Percentiles rank a stretch among this genome's conserved stretches.
phyloP scores from a whole-genome alignment of 805 yeast species.

The Metschnikowia vanudenii region DNA sequence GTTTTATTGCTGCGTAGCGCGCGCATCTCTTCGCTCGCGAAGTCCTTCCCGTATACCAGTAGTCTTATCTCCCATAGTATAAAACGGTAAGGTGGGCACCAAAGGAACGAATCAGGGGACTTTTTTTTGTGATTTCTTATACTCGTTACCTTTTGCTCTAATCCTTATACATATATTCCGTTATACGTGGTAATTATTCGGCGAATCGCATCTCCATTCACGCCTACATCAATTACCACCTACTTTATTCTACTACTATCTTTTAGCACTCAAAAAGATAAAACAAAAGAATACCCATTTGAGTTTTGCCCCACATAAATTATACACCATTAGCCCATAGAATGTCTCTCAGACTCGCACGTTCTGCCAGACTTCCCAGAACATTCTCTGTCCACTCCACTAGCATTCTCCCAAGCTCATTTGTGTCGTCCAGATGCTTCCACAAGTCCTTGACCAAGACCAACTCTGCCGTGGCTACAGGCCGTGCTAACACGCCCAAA shows the following conservation, averaged over 20 bases:
- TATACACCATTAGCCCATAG: not conserved
- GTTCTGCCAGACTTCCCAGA: constrained; percentile 3
- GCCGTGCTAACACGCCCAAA: constrained; percentile 11
- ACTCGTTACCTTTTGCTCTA: too few species aligned
- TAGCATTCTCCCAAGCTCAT: not conserved
- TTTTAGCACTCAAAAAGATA: too few species aligned
- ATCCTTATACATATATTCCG: too few species aligned
- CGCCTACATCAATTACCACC: too few species aligned
- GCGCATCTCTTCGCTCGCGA: constrained; percentile 11
- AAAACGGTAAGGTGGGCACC: not conserved
- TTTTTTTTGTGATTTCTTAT: too few species aligned
- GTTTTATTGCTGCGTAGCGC: constrained; percentile 5
- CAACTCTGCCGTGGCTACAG: constrained; percentile 11
- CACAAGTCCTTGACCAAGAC: constrained; percentile 15
- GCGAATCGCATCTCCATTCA: too few species aligned
- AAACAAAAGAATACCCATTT: too few species aligned
- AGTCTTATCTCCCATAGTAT: constrained; percentile 7
- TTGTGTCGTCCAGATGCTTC: constrained; percentile 10
- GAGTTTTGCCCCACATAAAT: too few species aligned
- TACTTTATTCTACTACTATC: too few species aligned
- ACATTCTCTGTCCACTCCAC: constrained; percentile 1
- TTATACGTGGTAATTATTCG: too few species aligned
- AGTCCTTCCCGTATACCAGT: constrained; percentile 10
- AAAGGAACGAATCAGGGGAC: not conserved
- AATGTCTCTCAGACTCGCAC: constrained; percentile 8